Base-by-base conservation (phyloP, 2,329 filamentous ascomycete species). In the Paradendryphiella salina region DNA sequence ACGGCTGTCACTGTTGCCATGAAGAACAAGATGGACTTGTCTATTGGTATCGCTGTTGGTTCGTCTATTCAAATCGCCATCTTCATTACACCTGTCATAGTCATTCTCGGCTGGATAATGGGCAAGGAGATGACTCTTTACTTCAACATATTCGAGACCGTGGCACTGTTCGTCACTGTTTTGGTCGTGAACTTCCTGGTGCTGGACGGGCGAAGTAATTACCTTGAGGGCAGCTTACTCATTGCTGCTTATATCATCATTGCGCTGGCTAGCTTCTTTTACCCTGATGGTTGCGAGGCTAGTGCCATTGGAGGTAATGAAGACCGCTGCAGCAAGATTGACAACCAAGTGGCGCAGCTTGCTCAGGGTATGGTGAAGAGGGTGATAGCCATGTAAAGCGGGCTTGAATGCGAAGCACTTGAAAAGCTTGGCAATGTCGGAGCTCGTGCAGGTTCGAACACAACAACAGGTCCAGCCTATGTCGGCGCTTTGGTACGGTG, bases 171-270 rank as follows among this genome's bases (percentile, higher is more conserved):
- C 61, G 88, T 94, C 10, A 85, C 89, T 1, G 89, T 90, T 0
- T 83, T 96, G 34, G 80, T 96, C 28, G 88, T 92, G 50, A 96
- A 95, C 69, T 96, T 95, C 69, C 75, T 96, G 35, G 90, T 95
- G 40, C 80, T 86, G 15, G 90, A 95, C 63, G 90, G 90, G 23
- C 84, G 90, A 70, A 91, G 86, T 56, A 90, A 93, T 63, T 94
- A 89, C 77, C 80, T 93, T 0, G 89, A 94, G 72, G 89, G 89
- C 2, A 84, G 85, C 53, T 75, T 93, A 50, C 73, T 94, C 28
- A 87, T 91, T 44, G 88, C 87, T 32, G 80, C 90, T 3, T 94
- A 94, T 65, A 77, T 87, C 33, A 94, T 94, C 46, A 92, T 94
- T 65, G 88, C 87, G 17, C 61, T 80, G 37, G 72, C 73, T 10